Evolutionary conservation across 768 basidiomycete species (phyloP).

Genomic region (Boletales sp.): DNA sequence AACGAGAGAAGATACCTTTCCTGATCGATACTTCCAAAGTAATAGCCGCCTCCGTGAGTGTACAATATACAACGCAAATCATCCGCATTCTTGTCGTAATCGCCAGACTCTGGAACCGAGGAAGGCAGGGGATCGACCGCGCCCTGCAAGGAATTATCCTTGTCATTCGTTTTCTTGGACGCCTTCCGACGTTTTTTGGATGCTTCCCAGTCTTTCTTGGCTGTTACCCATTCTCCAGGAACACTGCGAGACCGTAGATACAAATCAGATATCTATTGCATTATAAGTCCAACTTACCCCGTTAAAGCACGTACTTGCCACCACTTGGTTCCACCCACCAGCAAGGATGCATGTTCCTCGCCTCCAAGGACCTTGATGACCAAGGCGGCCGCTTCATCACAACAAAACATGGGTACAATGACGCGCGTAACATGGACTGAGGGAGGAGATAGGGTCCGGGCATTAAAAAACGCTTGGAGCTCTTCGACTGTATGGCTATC

Average conservation of each 20-base stretch:
- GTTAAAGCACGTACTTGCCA: slow-evolving; percentile 90
- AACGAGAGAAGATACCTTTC: slow-evolving; percentile 45
- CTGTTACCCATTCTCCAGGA: slow-evolving; percentile 83
- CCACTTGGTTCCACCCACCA: slow-evolving; percentile 93
- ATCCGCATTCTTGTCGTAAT: slow-evolving; percentile 73
- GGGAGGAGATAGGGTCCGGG: slow-evolving; percentile 79
- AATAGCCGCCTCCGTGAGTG: slow-evolving; percentile 81
- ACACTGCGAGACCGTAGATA: slow-evolving; percentile 44
- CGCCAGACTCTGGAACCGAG: slow-evolving; percentile 30
- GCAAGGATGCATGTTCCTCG: slow-evolving; percentile 60
- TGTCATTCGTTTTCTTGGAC: slow-evolving; percentile 33
- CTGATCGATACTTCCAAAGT: slow-evolving; percentile 78
- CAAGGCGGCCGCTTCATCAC: slow-evolving; percentile 67
- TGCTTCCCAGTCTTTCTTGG: slow-evolving; percentile 79
- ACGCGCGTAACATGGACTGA: slow-evolving; percentile 74
- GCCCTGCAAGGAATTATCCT: slow-evolving; percentile 7
- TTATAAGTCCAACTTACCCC: slow-evolving; percentile 49
- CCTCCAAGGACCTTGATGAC: slow-evolving; percentile 83
- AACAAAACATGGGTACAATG: slow-evolving; percentile 68
- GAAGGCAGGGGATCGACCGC: slow-evolving; percentile 13
- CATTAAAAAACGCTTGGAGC: slow-evolving; percentile 74
- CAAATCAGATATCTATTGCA: neutral
- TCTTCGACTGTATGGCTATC: slow-evolving; percentile 82
- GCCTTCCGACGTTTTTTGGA: slow-evolving; percentile 56
- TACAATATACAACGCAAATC: slow-evolving; percentile 83